A percentile compares a stretch with the other conserved stretches of the same genome.
phyloP scores from a whole-genome alignment of 2,329 filamentous ascomycete species.

The Exophiala sideris region DNA sequence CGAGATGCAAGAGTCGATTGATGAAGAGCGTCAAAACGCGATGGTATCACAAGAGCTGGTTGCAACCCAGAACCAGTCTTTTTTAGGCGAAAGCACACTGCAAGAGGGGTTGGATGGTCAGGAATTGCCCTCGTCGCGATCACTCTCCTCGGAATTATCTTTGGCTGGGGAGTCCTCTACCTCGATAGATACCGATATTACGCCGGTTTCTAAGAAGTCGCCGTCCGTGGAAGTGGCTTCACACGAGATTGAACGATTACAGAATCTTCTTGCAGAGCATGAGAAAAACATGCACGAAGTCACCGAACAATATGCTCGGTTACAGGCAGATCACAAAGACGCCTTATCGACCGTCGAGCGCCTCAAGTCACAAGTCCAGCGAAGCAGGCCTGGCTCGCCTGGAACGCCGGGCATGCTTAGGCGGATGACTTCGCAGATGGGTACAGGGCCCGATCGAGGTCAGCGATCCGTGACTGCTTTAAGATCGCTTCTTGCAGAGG shows the following conservation, averaged over 20 bases:
- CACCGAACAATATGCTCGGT: conserved; percentile 72
- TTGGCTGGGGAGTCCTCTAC: conserved; percentile 74
- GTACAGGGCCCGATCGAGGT: conserved; percentile 82
- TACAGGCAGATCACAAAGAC: conserved; percentile 77
- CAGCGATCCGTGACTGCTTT: conserved; percentile 88
- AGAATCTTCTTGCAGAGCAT: conserved; percentile 68
- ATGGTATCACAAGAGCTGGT: conserved; percentile 42
- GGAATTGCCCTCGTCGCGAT: conserved; percentile 76
- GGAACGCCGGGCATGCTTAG: conserved; percentile 69
- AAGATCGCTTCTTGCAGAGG: conserved; percentile 80
- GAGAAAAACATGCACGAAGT: conserved; percentile 71
- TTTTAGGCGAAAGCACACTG: conserved; percentile 70
- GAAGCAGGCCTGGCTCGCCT: conserved; percentile 55
- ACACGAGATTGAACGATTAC: conserved; percentile 69
- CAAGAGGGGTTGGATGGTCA: conserved; percentile 65
- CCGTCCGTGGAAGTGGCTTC: conserved; percentile 29
- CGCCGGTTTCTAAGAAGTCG: conserved; percentile 22
- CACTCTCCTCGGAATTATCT: conserved; percentile 89
- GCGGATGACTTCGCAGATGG: conserved; percentile 86
- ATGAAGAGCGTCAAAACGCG: conserved; percentile 65
- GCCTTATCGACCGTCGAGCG: conserved; percentile 84
- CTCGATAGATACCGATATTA: conserved; percentile 50
- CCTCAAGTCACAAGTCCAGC: conserved; percentile 81
- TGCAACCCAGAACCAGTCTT: conserved; percentile 61
- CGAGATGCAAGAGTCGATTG: conserved; percentile 78